A percentile compares a stretch with the other conserved stretches of the same genome.
Conservation (phyloP, 2,329 filamentous ascomycete species). For the Aphanoascus verrucosus region DNA sequence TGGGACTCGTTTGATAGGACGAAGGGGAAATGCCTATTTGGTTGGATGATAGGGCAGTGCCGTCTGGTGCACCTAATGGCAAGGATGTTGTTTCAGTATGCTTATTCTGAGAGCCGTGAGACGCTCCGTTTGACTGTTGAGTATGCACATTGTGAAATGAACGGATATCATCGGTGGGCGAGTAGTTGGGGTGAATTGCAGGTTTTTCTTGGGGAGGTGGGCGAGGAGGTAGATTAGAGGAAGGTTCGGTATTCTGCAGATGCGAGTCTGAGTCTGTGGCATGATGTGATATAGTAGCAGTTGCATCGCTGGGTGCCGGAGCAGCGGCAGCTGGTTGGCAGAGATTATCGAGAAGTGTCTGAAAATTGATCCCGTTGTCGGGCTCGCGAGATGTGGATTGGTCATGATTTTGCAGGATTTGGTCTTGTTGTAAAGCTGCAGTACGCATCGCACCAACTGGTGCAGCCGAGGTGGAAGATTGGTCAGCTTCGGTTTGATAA, state of each 20-base stretch:
- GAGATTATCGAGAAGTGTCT: slow-evolving; percentile 40
- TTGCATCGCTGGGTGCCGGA: slow-evolving; percentile 19
- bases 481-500: not conserved
- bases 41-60: slow-evolving; percentile 15
- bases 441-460: not conserved
- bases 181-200: slow-evolving; percentile 30
- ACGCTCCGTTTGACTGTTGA: slow-evolving; percentile 22
- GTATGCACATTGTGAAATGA: slow-evolving; percentile 31
- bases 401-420: slow-evolving; percentile 19
- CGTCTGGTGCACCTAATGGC: not conserved
- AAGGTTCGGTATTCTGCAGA: not conserved
- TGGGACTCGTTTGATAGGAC: not conserved
- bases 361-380: slow-evolving; percentile 38
- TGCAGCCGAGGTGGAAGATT: not conserved
- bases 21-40: not conserved
- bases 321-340: slow-evolving; percentile 27
- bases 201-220: slow-evolving; percentile 37
- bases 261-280: slow-evolving; percentile 24
- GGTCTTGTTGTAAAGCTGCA: not conserved
- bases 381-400: slow-evolving; percentile 18
- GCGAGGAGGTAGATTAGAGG: slow-evolving; percentile 35
- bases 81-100: slow-evolving; percentile 19
- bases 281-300: slow-evolving; percentile 20
- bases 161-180: slow-evolving; percentile 29
- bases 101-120: slow-evolving; percentile 25